Base-by-base conservation (phyloP, 768 basidiomycete genomes). In the Favolaschia claudopus region DNA sequence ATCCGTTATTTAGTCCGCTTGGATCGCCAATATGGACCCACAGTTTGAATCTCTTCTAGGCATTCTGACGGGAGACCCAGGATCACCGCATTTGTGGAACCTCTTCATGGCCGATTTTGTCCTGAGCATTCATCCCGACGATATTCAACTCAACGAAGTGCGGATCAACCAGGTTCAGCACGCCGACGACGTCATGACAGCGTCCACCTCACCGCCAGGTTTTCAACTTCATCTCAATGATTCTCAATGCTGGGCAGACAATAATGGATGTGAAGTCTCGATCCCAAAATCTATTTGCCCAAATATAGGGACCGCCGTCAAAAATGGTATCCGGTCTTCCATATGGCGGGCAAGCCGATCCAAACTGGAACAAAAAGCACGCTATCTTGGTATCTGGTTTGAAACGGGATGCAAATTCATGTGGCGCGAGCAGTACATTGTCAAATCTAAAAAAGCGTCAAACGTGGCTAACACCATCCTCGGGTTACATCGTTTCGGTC, bases 1-100 rank as follows among this genome's bases (percentile, higher is more conserved):
- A 58, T 63, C 40, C 43, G 33, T 3, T 63, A 63, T 40, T 19
- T 58, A 5, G 49, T 55, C 3, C 24, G 43, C 5, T 22, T 28
- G 7, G 43, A 45, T 17, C 27, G 43, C 3, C 24, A 17, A 10
- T 43, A 13, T 25, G 42, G 22, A 7, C 42, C n/a, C 42, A 5
- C 13, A 25, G 8, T 53, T 40, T 15, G 13, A 15, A n/a, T 40
- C 51, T 17, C 51, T 53, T 17, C 29, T 40, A 3, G 51, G 51
- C n/a, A 43, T 53, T 13, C 29, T 53, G 13, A 53, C 39, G 3
- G 51, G 51, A 2, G 51, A 40, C 12, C 42, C 42, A 13, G 42
- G 42, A 3, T 25, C 42, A 6, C 42, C 42, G 7, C 42, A 43
- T 13, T 19, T 43, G 42, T 43, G 42, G 42, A 43, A 43, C 42